Percentiles rank a stretch among this genome's conserved stretches.
These are phyloP conservation scores for Paramyrothecium roridum DNA, from an alignment of 2,329 filamentous ascomycete species.

Conservation along the genomic window DNA sequence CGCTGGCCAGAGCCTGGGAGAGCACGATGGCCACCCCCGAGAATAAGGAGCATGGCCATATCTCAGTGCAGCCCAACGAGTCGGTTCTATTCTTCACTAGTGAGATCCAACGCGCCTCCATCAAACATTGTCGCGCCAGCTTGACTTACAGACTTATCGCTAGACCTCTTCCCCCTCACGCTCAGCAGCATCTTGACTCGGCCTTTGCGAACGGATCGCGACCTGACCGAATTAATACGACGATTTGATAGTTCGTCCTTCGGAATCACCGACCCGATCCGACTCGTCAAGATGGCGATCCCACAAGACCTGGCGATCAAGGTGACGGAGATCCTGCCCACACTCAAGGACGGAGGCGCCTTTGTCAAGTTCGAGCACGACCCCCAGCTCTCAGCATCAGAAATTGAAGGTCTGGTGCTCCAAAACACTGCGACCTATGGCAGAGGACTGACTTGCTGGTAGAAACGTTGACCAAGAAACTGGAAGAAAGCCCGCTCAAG, in stretches of 20 bases:
- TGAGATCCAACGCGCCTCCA: conserved; percentile 35
- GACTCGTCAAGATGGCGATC: conserved; percentile 58
- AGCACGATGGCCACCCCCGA: conserved; percentile 30
- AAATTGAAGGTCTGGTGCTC: conserved; percentile 37
- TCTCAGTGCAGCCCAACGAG: conserved; percentile 71
- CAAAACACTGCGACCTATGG: not conserved
- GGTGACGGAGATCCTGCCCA: conserved; percentile 77
- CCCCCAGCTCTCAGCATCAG: conserved; percentile 30
- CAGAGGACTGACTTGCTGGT: conserved; percentile 6
- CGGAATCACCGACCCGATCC: conserved; percentile 49
- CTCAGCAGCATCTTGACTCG: conserved; percentile 49
- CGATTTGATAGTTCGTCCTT: conserved; percentile 49
- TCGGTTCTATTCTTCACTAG: conserved; percentile 88
- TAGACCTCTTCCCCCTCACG: conserved; percentile 81
- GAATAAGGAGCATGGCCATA: conserved; percentile 74
- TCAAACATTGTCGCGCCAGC: not conserved
- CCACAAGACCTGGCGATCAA: conserved; percentile 61
- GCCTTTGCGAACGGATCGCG: conserved; percentile 45
- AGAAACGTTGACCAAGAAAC: conserved; percentile 56
- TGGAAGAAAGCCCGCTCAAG: conserved; percentile 69
- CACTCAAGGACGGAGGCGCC: conserved; percentile 86
- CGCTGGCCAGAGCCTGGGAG: conserved; percentile 17
- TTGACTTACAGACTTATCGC: conserved; percentile 3
- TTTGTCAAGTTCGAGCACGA: conserved; percentile 79
- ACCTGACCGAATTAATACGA: conserved; percentile 47